Base-by-base conservation (phyloP, 768 basidiomycete species). In the Coprinopsis marcescibilis region DNA sequence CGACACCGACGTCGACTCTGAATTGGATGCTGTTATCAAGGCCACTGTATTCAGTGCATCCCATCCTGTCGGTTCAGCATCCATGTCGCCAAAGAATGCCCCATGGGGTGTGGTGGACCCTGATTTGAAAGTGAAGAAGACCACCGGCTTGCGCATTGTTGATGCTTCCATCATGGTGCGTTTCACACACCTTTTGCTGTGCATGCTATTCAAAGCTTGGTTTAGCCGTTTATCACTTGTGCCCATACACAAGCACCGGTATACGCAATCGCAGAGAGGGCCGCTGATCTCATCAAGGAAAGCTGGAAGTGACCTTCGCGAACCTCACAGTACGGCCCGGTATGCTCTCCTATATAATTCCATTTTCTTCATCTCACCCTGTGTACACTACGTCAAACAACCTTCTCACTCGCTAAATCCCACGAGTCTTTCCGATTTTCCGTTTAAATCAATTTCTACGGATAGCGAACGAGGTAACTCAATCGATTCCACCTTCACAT, bases 111-210 rank as follows among this genome's bases (percentile, higher is more conserved):
- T 69, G 17, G 64, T 70, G 13, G 63, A 70, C 45, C 60, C 67
- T 11, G 57, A 69, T 43, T 53, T 74, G 23, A 52, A 46, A 3
- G 61, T 73, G 4, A 71, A 72, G 49, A 62, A 64, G 3, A 57
- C 61, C 0, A 45, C 45, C 5, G 70, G 66, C 4, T 46, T 74
- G n/a, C 62, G 72, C 5, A 56, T 74, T 30, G 68, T 72, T 14
- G 70, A 74, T 57, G 65, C 64, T 2, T 69, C 68, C 5, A 62
- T 64, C 47, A 50, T 64, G 49, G 69, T 67, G 42, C 51, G 67
- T 52, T 2, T 25, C 25, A 33, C 11, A 12, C n/a, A 40, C 11
- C 19, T 11, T 12, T 37, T 20, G 2, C 26, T n/a, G 5, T 23
- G 3, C 23, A 19, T 32, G 21, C 20, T 20, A 25, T 19, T 14